Conservation (phyloP, 192 early-diverging fungal species). For the Coemansia sp. region DNA sequence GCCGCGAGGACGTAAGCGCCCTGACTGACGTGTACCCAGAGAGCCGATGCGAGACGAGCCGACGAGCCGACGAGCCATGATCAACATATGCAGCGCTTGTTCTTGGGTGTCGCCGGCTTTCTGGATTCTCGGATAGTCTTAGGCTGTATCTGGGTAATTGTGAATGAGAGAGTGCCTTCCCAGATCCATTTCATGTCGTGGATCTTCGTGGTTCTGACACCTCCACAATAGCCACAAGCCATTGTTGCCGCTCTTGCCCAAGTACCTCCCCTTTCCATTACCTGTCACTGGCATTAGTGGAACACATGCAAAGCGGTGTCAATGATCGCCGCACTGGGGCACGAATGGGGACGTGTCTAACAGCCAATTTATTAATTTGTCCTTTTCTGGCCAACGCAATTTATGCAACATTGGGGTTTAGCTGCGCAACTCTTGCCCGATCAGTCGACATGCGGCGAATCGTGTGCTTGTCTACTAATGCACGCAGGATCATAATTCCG, state of each 20-base stretch:
- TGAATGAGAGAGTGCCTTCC: background rate
- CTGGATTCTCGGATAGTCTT: too few relatives aligned
- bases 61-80: background rate
- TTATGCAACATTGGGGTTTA: background rate
- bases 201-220: background rate
- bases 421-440: background rate
- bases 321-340: background rate
- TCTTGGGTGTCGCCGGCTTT: too few relatives aligned
- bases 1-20: conserved; percentile 2
- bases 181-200: background rate
- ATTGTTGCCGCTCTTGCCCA: background rate
- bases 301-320: background rate
- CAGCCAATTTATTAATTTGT: background rate
- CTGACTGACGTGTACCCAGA: background rate
- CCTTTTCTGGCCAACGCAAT: conserved; percentile 2
- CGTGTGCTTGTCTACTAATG: background rate
- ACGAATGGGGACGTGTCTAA: background rate
- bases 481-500: background rate
- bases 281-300: background rate
- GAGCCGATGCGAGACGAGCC: background rate
- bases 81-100: background rate
- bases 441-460: conserved; percentile 1
- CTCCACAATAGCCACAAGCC: background rate
- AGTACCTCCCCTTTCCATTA: too few relatives aligned
- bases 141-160: background rate